Evolutionary conservation across 805 yeast genomes (phyloP).

Genomic region (Saturnispora mendoncae): DNA sequence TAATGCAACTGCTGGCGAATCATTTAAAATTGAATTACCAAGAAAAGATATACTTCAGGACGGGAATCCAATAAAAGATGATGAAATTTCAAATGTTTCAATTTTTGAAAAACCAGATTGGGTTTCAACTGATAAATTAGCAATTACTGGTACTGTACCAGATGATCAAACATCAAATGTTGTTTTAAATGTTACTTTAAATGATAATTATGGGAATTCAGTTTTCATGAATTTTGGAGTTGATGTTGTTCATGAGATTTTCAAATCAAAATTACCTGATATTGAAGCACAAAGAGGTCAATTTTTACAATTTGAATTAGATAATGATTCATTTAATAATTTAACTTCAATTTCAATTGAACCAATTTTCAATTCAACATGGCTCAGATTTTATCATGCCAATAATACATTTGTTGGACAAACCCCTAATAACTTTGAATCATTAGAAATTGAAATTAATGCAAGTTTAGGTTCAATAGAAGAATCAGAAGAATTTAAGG

Average conservation of each 20-base stretch:
- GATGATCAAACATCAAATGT: slow-evolving; percentile 30
- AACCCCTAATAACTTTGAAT: slow-evolving; percentile 45
- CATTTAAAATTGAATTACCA: slow-evolving; percentile 52
- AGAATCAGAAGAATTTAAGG: slow-evolving; percentile 39
- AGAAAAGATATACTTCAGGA: slow-evolving; percentile 57
- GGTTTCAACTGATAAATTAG: slow-evolving; percentile 35
- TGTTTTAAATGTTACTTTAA: slow-evolving; percentile 45
- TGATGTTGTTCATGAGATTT: slow-evolving; percentile 43
- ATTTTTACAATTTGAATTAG: slow-evolving; percentile 48
- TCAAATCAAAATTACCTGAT: slow-evolving; percentile 44
- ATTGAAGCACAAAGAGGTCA: slow-evolving; percentile 62
- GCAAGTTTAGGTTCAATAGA: slow-evolving; percentile 27
- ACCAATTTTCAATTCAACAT: slow-evolving; percentile 38
- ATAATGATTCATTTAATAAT: slow-evolving; percentile 50
- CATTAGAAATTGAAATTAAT: slow-evolving; percentile 35
- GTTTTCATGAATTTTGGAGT: slow-evolving; percentile 51
- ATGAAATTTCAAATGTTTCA: slow-evolving; percentile 47
- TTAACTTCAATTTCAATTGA: slow-evolving; percentile 39
- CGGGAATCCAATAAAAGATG: slow-evolving; percentile 35
- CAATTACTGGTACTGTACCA: slow-evolving; percentile 53
- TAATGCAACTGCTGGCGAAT: slow-evolving; percentile 58
- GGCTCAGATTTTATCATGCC: slow-evolving; percentile 56
- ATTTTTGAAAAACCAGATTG: slow-evolving; percentile 52
- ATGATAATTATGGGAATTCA: slow-evolving; percentile 52
- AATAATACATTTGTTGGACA: slow-evolving; percentile 64